A percentile compares a stretch with the other conserved stretches of the same genome.
Conservation (phyloP, 768 basidiomycete species). For the Scleroderma citrinum region DNA sequence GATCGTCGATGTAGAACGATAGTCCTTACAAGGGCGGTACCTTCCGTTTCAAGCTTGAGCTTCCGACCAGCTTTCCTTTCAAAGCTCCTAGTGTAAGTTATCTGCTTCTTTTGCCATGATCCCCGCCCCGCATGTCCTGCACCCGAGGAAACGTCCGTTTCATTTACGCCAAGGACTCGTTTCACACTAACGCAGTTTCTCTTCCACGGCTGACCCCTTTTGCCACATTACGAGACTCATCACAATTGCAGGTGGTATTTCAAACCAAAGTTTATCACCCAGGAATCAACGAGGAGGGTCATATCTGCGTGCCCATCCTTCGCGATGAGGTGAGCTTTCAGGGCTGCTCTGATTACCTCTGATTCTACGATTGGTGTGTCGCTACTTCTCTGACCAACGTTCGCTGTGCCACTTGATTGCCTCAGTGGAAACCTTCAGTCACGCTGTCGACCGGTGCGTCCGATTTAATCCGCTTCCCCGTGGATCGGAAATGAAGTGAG, state of each 20-base stretch:
- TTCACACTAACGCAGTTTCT: neutral
- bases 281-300: constrained; percentile 84
- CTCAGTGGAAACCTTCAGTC: constrained; percentile 82
- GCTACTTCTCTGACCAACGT: neutral
- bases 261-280: constrained; percentile 87
- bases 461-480: constrained; percentile 8
- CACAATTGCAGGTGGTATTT: constrained; percentile 59
- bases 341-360: constrained; percentile 2
- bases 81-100: constrained; percentile 68
- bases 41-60: constrained; percentile 64
- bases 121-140: constrained; percentile 1
- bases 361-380: neutral
- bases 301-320: constrained; percentile 78
- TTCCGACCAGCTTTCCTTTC: constrained; percentile 84
- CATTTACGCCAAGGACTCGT: constrained; percentile 1
- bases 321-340: constrained; percentile 64
- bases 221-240: constrained; percentile 16
- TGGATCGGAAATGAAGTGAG: constrained; percentile 7
- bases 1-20: constrained; percentile 34
- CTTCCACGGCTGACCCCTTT: neutral
- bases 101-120: constrained; percentile 2
- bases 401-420: constrained; percentile 7
- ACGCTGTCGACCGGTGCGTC: constrained; percentile 58
- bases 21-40: constrained; percentile 82
- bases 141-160: constrained; percentile 17